Percentiles rank a stretch among this genome's conserved stretches.
phyloP scores from a whole-genome alignment of 192 early-diverging fungal species.

The Backusella parvicylindrica region DNA sequence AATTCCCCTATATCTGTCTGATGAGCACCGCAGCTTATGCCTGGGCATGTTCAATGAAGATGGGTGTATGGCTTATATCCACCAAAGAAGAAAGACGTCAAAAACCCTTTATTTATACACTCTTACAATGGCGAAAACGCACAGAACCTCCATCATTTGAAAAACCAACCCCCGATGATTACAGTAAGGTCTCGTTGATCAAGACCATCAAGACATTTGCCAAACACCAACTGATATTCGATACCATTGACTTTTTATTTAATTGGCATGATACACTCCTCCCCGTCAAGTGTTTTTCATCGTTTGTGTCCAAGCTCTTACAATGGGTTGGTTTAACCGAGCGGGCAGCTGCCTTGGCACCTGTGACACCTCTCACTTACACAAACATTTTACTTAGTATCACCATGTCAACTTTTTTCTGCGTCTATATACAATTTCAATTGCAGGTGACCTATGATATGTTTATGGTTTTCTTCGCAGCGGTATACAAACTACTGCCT shows the following conservation, averaged over 20 bases:
- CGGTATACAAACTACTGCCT: neutral
- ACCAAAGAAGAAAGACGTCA: constrained; percentile 8
- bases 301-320: neutral
- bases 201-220: neutral
- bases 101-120: neutral
- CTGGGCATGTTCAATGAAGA: constrained; percentile 16
- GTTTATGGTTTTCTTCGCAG: neutral
- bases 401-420: constrained; percentile 8
- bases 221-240: neutral
- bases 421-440: constrained; percentile 14
- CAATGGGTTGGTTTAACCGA: neutral
- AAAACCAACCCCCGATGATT: neutral
- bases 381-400: neutral
- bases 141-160: neutral
- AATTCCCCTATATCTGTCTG: neutral
- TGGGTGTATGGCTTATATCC: constrained; percentile 14
- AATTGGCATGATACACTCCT: neutral
- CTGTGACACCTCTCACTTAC: neutral
- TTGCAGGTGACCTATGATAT: constrained; percentile 12
- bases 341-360: neutral
- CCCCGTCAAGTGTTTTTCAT: neutral
- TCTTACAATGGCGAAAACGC: constrained; percentile 2
- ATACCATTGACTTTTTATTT: neutral
- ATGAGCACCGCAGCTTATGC: neutral
- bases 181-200: neutral